Percentiles rank a stretch among this genome's conserved stretches.
These are phyloP conservation scores for Voacanga thouarsii DNA, from an alignment of 257 asterid genomes.

Conservation along the genomic window DNA sequence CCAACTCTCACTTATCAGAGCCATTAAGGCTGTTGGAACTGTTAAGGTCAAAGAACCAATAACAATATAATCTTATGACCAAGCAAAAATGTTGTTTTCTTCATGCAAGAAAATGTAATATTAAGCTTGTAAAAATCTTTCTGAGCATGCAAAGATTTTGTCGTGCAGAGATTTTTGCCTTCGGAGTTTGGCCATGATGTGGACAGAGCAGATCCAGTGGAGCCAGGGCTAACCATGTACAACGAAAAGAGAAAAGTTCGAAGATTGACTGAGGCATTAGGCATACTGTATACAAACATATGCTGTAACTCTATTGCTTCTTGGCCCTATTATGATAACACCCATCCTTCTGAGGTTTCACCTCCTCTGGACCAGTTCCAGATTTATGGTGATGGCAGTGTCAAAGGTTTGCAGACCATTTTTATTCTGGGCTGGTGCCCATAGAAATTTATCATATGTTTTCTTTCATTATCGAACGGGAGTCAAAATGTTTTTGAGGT, in stretches of 20 bases:
- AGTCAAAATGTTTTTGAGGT: no score
- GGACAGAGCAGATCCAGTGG: constrained; percentile 35
- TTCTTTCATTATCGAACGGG: no score
- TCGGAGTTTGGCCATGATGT: constrained; percentile 48
- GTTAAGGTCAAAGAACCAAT: constrained; percentile 22
- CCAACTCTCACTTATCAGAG: constrained; percentile 26
- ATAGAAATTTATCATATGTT: no score
- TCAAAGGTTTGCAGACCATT: constrained; percentile 22
- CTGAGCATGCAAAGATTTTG: neutral
- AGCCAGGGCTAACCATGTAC: constrained; percentile 36
- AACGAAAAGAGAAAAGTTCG: constrained; percentile 30
- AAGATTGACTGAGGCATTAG: constrained; percentile 28
- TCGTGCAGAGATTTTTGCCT: constrained; percentile 32
- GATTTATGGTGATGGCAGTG: constrained; percentile 37
- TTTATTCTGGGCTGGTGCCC: no score
- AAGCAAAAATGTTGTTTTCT: neutral
- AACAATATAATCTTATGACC: neutral
- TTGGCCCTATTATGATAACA: constrained; percentile 39
- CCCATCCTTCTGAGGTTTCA: constrained; percentile 29
- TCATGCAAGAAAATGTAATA: no score
- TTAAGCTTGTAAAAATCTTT: neutral
- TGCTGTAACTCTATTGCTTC: constrained; percentile 41
- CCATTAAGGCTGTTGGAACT: constrained; percentile 32
- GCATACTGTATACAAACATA: constrained; percentile 30
- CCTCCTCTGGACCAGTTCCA: constrained; percentile 38